Evolutionary conservation across 2,329 filamentous ascomycete genomes (phyloP).

Genomic region (Stagonosporopsis vannaccii): DNA sequence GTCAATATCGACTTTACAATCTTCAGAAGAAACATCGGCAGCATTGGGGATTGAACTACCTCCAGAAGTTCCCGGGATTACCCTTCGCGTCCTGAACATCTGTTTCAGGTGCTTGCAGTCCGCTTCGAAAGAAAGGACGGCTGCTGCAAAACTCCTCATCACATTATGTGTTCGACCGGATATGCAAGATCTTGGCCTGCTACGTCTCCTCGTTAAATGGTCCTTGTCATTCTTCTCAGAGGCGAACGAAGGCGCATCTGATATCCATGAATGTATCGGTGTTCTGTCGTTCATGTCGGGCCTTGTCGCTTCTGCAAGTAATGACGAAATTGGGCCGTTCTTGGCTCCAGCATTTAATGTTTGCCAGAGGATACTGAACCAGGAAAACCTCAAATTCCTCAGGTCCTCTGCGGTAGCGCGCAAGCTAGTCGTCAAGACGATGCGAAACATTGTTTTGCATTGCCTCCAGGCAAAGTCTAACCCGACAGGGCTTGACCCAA

Average conservation of each 20-base stretch:
- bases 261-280: constrained; percentile 80
- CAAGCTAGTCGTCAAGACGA: constrained; percentile 85
- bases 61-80: constrained; percentile 70
- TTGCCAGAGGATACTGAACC: constrained; percentile 66
- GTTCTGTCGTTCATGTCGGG: constrained; percentile 81
- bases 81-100: constrained; percentile 73
- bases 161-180: constrained; percentile 83
- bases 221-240: constrained; percentile 68
- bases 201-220: constrained; percentile 74
- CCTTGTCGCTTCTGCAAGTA: constrained; percentile 73
- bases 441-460: constrained; percentile 75
- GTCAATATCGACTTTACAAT: constrained; percentile 72
- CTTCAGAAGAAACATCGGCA: constrained; percentile 39
- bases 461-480: constrained; percentile 57
- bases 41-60: constrained; percentile 63
- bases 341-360: constrained; percentile 71
- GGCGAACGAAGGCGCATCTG: constrained; percentile 50
- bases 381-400: constrained; percentile 62
- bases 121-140: constrained; percentile 87
- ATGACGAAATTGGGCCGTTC: constrained; percentile 74
- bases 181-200: constrained; percentile 80
- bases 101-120: constrained; percentile 74
- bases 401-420: constrained; percentile 78
- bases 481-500: constrained; percentile 47
- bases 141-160: constrained; percentile 83